Base-by-base conservation (phyloP, 257 asterid genomes). In the Solanum chmielewskii region DNA sequence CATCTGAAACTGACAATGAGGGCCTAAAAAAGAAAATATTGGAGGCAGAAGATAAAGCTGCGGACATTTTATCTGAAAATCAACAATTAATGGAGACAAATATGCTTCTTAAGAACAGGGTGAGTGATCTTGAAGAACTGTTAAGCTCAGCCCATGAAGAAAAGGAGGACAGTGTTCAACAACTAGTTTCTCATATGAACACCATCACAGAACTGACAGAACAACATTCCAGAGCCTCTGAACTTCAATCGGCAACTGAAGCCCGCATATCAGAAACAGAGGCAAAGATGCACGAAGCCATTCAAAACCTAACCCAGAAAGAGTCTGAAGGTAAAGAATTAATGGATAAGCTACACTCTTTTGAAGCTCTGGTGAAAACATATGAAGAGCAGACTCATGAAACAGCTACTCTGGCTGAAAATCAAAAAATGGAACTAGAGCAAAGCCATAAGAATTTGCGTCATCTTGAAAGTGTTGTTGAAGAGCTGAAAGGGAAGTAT, bases 271-370 rank as follows among this genome's bases (percentile, higher is more conserved):
- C 92, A 11, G 94, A 91, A 92, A 91, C 93, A 4, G 96, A 95
- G 89, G 91, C 90, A 66, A 89, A 88, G 90, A 85, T 96, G 92
- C 95, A 92, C 62, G 97, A 96, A 90, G 93, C 95, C 45, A 71
- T 92, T 39, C 91, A 93, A 88, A 94, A 90, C 39, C 89, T 91
- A 66, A 75, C 88, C 75, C 89, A 91, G 20, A 93, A 89, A 88
- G 99, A 96, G 89, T 93, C 93, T 12, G 98, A 96, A 90, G 95
- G 93, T 37, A 92, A 91, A 90, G 97, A 92, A 35, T 90, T 95
- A 7, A 82, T 86, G 64, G 94, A 92, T 88, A 96, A 95, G 94
- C 88, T 95, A 52, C 89, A 76, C 75, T 92, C 91, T 71, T 90
- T 93, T 82, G 96, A 94, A 90, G 90, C 90, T 86, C 96, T 93